phyloP scores from a whole-genome alignment of 1,284 basidiomycete species.

The Ceratorhiza oryzae-sativae region DNA sequence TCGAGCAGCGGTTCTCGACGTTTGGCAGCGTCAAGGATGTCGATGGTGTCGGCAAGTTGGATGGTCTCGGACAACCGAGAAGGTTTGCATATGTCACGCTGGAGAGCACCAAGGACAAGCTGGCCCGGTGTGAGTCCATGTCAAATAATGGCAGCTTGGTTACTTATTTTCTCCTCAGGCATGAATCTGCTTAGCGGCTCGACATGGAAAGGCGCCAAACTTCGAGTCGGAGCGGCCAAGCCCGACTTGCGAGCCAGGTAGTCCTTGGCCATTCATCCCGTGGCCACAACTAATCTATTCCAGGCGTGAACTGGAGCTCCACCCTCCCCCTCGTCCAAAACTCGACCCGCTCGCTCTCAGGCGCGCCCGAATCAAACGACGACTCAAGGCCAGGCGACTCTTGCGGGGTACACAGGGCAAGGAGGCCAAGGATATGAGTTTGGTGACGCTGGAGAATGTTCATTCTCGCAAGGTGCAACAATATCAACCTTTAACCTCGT shows the following conservation, averaged over 20 bases:
- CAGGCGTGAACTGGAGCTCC: conserved; percentile 15
- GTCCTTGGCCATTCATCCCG: conserved; percentile 32
- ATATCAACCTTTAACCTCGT: background rate
- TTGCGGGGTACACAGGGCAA: conserved; percentile 43
- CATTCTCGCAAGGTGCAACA: conserved; percentile 52
- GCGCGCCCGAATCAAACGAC: conserved; percentile 25
- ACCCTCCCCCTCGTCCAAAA: conserved; percentile 26
- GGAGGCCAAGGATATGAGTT: conserved; percentile 66
- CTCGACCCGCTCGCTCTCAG: conserved; percentile 4
- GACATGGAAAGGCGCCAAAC: conserved; percentile 81
- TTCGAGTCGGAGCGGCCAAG: conserved; percentile 80
- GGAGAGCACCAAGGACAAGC: conserved; percentile 63
- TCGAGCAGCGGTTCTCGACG: conserved; percentile 63
- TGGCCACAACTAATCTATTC: background rate
- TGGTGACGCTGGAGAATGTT: conserved; percentile 63
- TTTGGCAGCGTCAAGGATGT: conserved; percentile 72
- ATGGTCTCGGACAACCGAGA: conserved; percentile 68
- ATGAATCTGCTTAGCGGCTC: conserved; percentile 76
- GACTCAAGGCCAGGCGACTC: conserved; percentile 5
- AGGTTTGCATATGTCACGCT: conserved; percentile 79
- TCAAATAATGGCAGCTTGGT: conserved; percentile 1
- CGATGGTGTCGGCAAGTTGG: conserved; percentile 69
- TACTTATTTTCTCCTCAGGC: conserved; percentile 55
- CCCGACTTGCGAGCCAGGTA: conserved; percentile 72
- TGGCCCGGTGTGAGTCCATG: conserved; percentile 66